These are phyloP conservation scores for Eucalyptus decipiens DNA, from an alignment of 345 rosid genomes.

Conservation along the genomic window DNA sequence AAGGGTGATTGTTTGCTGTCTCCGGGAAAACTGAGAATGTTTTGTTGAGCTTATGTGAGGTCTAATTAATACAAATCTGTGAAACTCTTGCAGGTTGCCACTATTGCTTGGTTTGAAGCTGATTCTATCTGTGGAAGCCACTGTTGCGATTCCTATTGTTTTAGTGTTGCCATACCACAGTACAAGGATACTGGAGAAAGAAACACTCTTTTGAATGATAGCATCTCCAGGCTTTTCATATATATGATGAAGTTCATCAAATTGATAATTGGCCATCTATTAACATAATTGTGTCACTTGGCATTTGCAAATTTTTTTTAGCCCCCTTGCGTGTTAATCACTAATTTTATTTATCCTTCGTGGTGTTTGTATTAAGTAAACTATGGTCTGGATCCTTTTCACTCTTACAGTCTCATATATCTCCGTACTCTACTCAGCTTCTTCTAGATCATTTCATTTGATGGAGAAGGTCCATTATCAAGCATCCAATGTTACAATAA, in stretches of 20 bases:
- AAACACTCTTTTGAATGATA: slow-evolving; percentile 76
- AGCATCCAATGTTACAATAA: background rate
- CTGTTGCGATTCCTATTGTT: slow-evolving; percentile 77
- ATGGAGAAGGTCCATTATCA: background rate
- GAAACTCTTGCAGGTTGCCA: slow-evolving; percentile 62
- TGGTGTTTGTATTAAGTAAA: background rate
- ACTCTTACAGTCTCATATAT: background rate
- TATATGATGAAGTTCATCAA: background rate
- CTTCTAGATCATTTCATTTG: background rate
- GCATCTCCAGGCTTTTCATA: background rate
- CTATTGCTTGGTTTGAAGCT: slow-evolving; percentile 99
- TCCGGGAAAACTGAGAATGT: background rate
- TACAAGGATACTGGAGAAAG: slow-evolving; percentile 79
- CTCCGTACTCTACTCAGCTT: background rate
- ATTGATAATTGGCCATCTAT: background rate
- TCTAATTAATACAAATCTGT: background rate
- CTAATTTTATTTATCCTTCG: background rate
- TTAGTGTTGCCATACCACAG: slow-evolving; percentile 87
- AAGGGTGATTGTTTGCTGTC: too few relatives aligned
- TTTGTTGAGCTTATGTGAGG: background rate
- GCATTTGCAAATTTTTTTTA: background rate
- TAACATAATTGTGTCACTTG: background rate
- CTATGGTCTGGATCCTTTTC: background rate
- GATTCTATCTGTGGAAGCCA: slow-evolving; percentile 98
- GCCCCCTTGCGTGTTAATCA: background rate